phyloP scores from a whole-genome alignment of 2,329 filamentous ascomycete species.

The Trichoderma sp. region DNA sequence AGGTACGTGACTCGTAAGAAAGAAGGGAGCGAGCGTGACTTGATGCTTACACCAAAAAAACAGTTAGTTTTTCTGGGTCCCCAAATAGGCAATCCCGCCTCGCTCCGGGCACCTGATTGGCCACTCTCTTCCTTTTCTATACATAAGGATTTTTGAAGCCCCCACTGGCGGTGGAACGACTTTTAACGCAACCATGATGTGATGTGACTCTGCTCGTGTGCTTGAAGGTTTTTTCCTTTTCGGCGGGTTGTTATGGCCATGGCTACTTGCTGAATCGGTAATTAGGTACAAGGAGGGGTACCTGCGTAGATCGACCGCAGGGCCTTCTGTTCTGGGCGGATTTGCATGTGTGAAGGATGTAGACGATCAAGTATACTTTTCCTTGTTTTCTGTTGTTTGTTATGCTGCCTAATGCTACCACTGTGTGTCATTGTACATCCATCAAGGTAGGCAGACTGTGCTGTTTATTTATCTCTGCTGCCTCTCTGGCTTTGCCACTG shows the following conservation, averaged over 20 bases:
- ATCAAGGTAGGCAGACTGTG: background rate
- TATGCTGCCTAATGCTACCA: background rate
- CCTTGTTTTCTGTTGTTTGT: background rate
- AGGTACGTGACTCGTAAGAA: background rate
- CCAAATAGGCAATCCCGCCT: background rate
- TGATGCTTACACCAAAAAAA: background rate
- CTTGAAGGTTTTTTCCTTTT: background rate
- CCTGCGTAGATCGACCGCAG: background rate
- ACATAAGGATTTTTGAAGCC: too few species aligned
- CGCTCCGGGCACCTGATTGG: background rate
- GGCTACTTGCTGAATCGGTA: background rate
- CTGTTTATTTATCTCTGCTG: too few species aligned
- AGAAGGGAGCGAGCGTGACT: background rate
- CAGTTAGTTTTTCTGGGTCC: background rate
- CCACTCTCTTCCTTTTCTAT: background rate
- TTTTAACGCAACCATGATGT: constrained; percentile 25
- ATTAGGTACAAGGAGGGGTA: background rate
- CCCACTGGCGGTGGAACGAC: constrained; percentile 21
- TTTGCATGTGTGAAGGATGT: background rate
- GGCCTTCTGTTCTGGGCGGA: background rate
- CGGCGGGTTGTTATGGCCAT: background rate
- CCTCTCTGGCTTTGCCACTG: background rate
- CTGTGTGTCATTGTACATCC: background rate
- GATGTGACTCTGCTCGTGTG: constrained; percentile 18
- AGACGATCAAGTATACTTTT: background rate